Base-by-base conservation (phyloP, 306 rosid species). In the Cyamopsis tetragonoloba region DNA sequence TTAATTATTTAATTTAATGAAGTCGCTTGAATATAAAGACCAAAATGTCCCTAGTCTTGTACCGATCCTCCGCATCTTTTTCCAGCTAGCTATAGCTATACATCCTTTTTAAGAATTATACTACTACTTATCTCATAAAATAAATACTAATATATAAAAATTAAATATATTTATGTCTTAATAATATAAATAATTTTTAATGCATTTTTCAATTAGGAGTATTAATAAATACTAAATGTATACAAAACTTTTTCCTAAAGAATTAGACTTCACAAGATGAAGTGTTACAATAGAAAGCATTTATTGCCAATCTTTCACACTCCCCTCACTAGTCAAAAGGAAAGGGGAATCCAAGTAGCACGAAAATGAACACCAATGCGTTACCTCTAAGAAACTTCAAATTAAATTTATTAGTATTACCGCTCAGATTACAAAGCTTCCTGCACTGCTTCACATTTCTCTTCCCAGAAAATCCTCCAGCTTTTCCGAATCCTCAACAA, bases 351-450 rank as follows among this genome's bases (percentile, higher is more conserved):
- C 86, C 50, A 55, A 73, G 24, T 43, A 27, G 46, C 84, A 83
- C 79, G 88, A 75, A 63, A 84, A 38, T 63, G 77, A 65, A 66
- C 53, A 68, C 70, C n/a, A 30, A 61, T 43, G 92, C 89, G 71
- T 89, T 74, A 4, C 30, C 19, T 62, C 54, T 57, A 89, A 83
- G 96, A 70, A 79, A 83, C 70, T 35, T 14, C 8, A n/a, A 10
- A n/a, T n/a, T n/a, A 7, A 26, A 20, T 63, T 82, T 66, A 80
- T 75, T 81, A 64, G 64, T 15, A 44, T 53, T 30, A 10, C 48
- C 35, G 14, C 34, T 23, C 30, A 2, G 20, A 18, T 76, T 54
- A 1, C 7, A 17, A 68, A 58, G 2, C 34, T 20, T 20, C 43
- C 23, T 8, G 1, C 31, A 28, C 64, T 7, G 0, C 44, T 27